Conservation (phyloP, 768 basidiomycete genomes). For the Artomyces pyxidatus region DNA sequence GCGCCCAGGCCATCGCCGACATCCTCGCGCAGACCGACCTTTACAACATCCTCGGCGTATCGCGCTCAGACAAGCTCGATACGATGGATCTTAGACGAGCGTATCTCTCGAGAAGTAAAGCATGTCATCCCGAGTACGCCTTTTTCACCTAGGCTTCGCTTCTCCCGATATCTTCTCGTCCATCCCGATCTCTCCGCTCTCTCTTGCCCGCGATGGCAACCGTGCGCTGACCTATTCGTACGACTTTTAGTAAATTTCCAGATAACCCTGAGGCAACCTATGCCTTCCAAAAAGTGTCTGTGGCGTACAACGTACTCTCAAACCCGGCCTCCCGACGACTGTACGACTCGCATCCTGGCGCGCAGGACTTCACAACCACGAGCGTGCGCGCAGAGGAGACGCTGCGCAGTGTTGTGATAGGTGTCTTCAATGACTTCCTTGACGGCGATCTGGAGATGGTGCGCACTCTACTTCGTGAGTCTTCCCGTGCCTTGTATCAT, state of each 20-base stretch:
- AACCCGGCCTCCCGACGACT: conserved; percentile 57
- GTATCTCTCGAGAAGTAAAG: conserved; percentile 65
- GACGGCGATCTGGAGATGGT: conserved; percentile 87
- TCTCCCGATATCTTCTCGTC: background rate
- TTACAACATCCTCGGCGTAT: conserved; percentile 65
- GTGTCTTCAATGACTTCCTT: conserved; percentile 73
- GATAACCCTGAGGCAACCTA: conserved; percentile 66
- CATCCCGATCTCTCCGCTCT: background rate
- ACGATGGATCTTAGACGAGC: conserved; percentile 60
- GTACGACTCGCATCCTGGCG: conserved; percentile 55
- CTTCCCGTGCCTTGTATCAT: background rate
- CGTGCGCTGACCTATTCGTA: background rate
- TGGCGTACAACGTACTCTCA: conserved; percentile 76
- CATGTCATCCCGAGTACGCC: conserved; percentile 77
- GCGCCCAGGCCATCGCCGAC: conserved; percentile 33
- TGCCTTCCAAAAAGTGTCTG: conserved; percentile 81
- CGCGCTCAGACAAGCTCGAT: conserved; percentile 43
- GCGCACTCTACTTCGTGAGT: conserved; percentile 63
- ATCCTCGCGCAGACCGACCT: conserved; percentile 60
- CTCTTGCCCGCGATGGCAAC: conserved; percentile 1
- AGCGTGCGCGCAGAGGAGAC: conserved; percentile 68
- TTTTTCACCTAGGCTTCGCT: background rate
- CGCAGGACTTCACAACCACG: conserved; percentile 41
- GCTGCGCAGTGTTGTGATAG: conserved; percentile 61
- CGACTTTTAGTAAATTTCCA: conserved; percentile 66